A percentile compares a stretch with the other conserved stretches of the same genome.
These are phyloP conservation scores for Tylopilus plumbeoviolaceoides DNA, from an alignment of 768 basidiomycete species.

Conservation along the genomic window DNA sequence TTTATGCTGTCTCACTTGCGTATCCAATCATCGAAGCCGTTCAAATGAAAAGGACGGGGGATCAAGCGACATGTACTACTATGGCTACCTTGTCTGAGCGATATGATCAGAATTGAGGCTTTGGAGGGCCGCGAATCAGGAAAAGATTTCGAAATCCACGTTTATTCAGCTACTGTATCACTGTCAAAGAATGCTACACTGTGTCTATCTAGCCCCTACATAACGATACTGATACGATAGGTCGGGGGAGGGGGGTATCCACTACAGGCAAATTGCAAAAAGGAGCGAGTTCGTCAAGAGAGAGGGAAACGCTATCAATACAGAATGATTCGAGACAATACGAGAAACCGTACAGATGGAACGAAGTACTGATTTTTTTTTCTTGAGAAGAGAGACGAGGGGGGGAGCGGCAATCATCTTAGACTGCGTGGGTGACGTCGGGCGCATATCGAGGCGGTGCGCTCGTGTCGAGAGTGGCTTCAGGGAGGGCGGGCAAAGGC, in stretches of 20 bases:
- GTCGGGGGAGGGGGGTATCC: conserved; percentile 15
- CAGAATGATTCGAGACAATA: conserved; percentile 12
- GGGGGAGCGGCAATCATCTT: not conserved
- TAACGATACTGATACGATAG: conserved; percentile 20
- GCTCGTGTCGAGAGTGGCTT: conserved; percentile 11
- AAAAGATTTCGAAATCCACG: too few relatives aligned
- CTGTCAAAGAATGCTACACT: conserved; percentile 15
- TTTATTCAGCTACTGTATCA: not conserved
- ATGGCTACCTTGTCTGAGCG: too few relatives aligned
- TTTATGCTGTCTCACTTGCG: too few relatives aligned
- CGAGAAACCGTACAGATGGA: not conserved
- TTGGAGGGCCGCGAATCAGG: too few relatives aligned
- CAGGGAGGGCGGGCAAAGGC: conserved; percentile 17
- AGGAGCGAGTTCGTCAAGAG: conserved; percentile 1
- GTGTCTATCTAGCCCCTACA: conserved; percentile 25
- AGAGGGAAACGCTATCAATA: conserved; percentile 24
- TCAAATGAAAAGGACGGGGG: too few relatives aligned
- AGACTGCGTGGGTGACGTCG: conserved; percentile 19
- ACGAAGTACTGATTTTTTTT: not conserved
- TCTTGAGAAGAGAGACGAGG: not conserved
- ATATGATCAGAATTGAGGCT: too few relatives aligned
- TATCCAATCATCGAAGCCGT: too few relatives aligned
- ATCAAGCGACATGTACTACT: too few relatives aligned
- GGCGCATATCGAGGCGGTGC: conserved; percentile 23
- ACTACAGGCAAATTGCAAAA: not conserved